These are phyloP conservation scores for Puccinia hordei DNA, from an alignment of 1,284 basidiomycete genomes.

Conservation along the genomic window DNA sequence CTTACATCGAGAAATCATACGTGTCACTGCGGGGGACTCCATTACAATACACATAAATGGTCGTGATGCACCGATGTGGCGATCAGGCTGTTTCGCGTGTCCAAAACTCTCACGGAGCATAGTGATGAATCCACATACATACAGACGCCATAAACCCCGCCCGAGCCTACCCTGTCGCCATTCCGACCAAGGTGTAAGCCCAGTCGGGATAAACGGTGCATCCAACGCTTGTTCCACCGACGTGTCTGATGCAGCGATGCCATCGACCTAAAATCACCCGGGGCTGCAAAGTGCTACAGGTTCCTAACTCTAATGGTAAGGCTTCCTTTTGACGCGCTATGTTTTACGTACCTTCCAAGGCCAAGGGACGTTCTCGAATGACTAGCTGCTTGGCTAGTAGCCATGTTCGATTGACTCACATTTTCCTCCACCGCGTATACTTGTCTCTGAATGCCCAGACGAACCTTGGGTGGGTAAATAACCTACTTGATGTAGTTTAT, in stretches of 20 bases:
- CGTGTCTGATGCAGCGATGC: background rate
- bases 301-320: conserved; percentile 2
- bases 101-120: background rate
- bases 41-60: no score
- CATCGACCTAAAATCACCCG: background rate
- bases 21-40: no score
- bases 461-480: background rate
- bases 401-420: background rate
- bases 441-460: no score
- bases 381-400: background rate
- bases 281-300: background rate
- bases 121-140: no score
- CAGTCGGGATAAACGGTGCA: background rate
- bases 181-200: background rate
- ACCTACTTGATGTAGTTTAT: background rate
- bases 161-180: background rate
- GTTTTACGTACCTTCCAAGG: background rate
- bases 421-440: background rate
- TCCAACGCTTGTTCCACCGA: background rate
- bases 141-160: background rate
- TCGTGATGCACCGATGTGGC: background rate
- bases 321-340: background rate
- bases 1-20: no score
- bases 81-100: background rate
- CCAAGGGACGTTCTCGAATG: background rate